A percentile compares a stretch with the other conserved stretches of the same genome.
Evolutionary conservation across 352 stramenopile genomes (phyloP).

Genomic region (Globisporangium mamillatum): DNA sequence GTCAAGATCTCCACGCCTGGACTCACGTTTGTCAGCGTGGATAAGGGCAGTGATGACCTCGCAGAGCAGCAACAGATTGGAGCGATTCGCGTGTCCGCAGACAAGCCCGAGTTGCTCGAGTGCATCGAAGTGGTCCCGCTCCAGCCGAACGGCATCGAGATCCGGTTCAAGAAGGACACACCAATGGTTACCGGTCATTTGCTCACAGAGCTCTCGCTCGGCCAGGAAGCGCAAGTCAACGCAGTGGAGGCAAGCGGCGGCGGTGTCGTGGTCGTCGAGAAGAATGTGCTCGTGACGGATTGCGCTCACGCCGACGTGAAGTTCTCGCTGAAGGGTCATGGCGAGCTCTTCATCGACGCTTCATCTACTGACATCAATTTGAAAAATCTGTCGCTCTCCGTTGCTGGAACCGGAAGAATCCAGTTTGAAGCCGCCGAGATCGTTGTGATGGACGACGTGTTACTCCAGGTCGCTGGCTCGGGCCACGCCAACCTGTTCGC

Average conservation of each 20-base stretch:
- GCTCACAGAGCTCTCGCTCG: slow-evolving; percentile 10
- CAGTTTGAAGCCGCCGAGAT: slow-evolving; percentile 6
- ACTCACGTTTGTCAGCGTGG: slow-evolving; percentile 9
- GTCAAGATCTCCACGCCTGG: slow-evolving; percentile 13
- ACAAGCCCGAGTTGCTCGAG: slow-evolving; percentile 8
- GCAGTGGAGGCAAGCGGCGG: neutral
- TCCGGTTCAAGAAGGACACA: slow-evolving; percentile 13
- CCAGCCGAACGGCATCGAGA: slow-evolving; percentile 9
- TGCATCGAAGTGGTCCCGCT: slow-evolving; percentile 17
- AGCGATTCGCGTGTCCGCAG: slow-evolving; percentile 5
- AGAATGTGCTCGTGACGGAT: slow-evolving; percentile 13
- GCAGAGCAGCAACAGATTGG: slow-evolving; percentile 3
- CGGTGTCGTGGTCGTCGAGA: slow-evolving; percentile 12
- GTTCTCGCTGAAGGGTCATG: slow-evolving; percentile 1
- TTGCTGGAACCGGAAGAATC: slow-evolving; percentile 6
- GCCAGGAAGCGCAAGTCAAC: slow-evolving; percentile 4
- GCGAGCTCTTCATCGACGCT: slow-evolving; percentile 3
- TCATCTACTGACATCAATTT: neutral
- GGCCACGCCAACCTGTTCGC: slow-evolving; percentile 2
- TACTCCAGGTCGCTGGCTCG: slow-evolving; percentile 10
- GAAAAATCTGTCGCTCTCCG: slow-evolving; percentile 4
- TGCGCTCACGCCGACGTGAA: slow-evolving; percentile 3
- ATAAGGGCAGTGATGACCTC: neutral
- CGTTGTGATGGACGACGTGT: slow-evolving; percentile 1
- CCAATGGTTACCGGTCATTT: slow-evolving; percentile 4